These are phyloP conservation scores for Neurospora sp. DNA, from an alignment of 495 filamentous ascomycete genomes.

Conservation along the genomic window DNA sequence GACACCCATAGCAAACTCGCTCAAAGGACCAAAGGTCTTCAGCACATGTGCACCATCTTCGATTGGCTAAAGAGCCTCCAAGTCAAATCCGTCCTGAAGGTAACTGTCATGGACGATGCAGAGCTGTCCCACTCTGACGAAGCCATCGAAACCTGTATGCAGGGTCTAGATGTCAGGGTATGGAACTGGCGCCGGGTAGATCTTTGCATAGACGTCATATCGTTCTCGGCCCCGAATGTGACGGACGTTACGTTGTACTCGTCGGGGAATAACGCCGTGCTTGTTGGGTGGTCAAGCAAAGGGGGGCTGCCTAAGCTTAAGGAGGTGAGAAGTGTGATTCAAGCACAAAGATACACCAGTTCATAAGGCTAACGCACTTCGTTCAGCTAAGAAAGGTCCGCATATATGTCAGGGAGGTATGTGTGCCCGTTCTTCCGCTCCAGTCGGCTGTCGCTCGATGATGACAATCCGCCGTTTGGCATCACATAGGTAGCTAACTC, in stretches of 20 bases:
- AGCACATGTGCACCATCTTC: neutral
- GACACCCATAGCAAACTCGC: too few species aligned
- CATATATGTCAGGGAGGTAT: neutral
- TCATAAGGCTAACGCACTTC: too few species aligned
- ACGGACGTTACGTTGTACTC: neutral
- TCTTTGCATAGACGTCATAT: neutral
- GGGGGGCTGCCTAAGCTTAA: neutral
- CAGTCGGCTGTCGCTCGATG: neutral
- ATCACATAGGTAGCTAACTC: too few species aligned
- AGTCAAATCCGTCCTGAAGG: neutral
- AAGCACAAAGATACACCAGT: too few species aligned
- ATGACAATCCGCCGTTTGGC: neutral
- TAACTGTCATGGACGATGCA: neutral
- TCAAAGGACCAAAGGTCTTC: neutral
- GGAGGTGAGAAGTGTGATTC: neutral
- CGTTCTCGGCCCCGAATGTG: neutral
- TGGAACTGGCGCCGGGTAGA: neutral
- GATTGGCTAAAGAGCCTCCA: neutral
- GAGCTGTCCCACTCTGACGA: neutral
- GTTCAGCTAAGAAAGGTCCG: neutral
- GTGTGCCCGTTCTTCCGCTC: constrained; percentile 2
- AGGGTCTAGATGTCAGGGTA: neutral
- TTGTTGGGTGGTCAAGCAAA: neutral
- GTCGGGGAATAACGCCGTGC: neutral
- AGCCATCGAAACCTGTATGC: neutral